Percentiles rank a stretch among this genome's conserved stretches.
Evolutionary conservation across 106 monocot genomes (phyloP).

Genomic region (Dioscorea alata): DNA sequence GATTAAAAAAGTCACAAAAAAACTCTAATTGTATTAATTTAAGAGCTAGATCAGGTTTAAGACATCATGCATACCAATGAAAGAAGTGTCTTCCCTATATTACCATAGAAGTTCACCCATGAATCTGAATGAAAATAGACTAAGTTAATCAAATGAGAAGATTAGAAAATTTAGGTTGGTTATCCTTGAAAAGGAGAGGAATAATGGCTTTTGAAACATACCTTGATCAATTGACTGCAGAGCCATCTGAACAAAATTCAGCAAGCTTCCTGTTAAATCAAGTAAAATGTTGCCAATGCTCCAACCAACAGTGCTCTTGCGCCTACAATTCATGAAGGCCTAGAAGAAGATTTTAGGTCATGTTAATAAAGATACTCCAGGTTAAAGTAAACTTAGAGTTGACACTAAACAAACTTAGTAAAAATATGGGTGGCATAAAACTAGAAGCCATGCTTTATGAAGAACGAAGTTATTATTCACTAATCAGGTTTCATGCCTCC

Average conservation of each 20-base stretch:
- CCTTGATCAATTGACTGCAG: conserved; percentile 17
- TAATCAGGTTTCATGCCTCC: too few species aligned
- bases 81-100: conserved; percentile 50
- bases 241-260: conserved; percentile 18
- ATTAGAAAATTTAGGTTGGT: neutral
- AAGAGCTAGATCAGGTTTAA: neutral
- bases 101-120: conserved; percentile 46
- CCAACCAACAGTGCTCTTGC: conserved; percentile 16
- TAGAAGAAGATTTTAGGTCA: neutral
- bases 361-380: neutral
- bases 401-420: too few species aligned
- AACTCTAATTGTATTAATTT: neutral
- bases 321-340: conserved; percentile 10
- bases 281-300: conserved; percentile 18
- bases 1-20: neutral
- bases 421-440: too few species aligned
- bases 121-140: conserved; percentile 15
- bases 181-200: neutral
- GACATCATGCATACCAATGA: conserved; percentile 22
- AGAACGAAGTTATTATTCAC: too few species aligned
- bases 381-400: too few species aligned
- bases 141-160: neutral
- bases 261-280: conserved; percentile 5
- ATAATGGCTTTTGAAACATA: neutral
- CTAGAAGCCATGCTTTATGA: too few species aligned